Conservation (phyloP, 1,284 basidiomycete species). For the Sanghuangporus weigelae region DNA sequence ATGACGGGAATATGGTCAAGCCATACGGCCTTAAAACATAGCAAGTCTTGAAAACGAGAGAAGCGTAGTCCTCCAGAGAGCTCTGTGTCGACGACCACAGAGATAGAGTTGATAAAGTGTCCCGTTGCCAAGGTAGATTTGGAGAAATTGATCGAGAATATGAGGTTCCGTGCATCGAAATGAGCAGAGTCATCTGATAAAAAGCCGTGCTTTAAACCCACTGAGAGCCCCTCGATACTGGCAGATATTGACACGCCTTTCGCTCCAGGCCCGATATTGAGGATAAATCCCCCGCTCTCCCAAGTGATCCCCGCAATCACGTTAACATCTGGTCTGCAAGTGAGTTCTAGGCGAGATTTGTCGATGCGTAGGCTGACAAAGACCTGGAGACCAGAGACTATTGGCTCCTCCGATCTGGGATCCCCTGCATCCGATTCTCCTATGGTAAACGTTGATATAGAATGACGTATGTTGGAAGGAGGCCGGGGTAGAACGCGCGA, state of each 20-base stretch:
- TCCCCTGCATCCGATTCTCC: background rate
- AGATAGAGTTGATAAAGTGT: slow-evolving; percentile 50
- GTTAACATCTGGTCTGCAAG: slow-evolving; percentile 85
- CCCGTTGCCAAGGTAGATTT: slow-evolving; percentile 39
- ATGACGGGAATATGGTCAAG: slow-evolving; percentile 77
- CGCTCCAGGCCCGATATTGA: slow-evolving; percentile 69
- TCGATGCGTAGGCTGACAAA: slow-evolving; percentile 87
- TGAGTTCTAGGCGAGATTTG: slow-evolving; percentile 76
- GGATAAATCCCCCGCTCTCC: slow-evolving; percentile 87
- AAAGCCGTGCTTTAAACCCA: slow-evolving; percentile 77
- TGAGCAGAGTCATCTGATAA: slow-evolving; percentile 74
- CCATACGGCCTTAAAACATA: slow-evolving; percentile 90
- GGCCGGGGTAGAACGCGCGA: background rate
- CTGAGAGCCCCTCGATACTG: slow-evolving; percentile 71
- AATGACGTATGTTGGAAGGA: slow-evolving; percentile 5
- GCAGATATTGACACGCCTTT: slow-evolving; percentile 70
- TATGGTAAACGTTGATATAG: slow-evolving; percentile 14
- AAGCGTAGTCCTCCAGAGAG: slow-evolving; percentile 70
- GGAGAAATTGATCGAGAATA: slow-evolving; percentile 64
- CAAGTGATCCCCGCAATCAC: slow-evolving; percentile 82
- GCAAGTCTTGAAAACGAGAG: slow-evolving; percentile 77
- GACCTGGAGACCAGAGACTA: slow-evolving; percentile 53
- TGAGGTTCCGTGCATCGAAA: slow-evolving; percentile 69
- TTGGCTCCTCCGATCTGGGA: slow-evolving; percentile 6
- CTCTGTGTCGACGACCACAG: slow-evolving; percentile 70